Percentiles rank a stretch among this genome's conserved stretches.
These are phyloP conservation scores for Yamadazyma laniorum DNA, from an alignment of 805 yeast species.

Conservation along the genomic window DNA sequence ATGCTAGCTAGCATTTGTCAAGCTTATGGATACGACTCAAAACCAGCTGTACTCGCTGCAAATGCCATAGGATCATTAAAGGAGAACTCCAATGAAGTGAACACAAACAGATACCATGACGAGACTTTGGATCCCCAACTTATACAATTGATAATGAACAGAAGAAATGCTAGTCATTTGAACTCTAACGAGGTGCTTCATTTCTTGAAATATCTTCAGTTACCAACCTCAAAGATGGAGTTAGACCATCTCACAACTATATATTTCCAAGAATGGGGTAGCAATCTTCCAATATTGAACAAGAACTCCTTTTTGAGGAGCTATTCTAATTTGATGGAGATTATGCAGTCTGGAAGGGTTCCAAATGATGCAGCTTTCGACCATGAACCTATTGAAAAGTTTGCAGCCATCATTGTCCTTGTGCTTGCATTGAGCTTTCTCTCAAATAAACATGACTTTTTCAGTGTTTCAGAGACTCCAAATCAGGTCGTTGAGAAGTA, in stretches of 20 bases:
- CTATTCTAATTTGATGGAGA: constrained; percentile 47
- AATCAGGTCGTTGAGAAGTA: constrained; percentile 19
- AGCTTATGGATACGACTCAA: constrained; percentile 68
- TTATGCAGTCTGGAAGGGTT: constrained; percentile 36
- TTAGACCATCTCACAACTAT: constrained; percentile 66
- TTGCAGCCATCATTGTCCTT: constrained; percentile 53
- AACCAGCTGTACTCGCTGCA: constrained; percentile 69
- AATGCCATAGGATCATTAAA: constrained; percentile 69
- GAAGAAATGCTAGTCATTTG: constrained; percentile 25
- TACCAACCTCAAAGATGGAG: constrained; percentile 53
- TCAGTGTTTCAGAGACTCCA: constrained; percentile 19
- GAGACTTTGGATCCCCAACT: constrained; percentile 14
- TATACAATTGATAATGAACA: constrained; percentile 25
- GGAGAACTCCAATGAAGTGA: constrained; percentile 31
- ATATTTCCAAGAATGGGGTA: constrained; percentile 79
- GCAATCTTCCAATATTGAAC: constrained; percentile 66
- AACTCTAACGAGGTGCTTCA: constrained; percentile 40
- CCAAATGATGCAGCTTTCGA: constrained; percentile 1
- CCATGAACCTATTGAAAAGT: constrained; percentile 45
- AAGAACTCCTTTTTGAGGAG: constrained; percentile 63
- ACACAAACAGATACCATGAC: constrained; percentile 7
- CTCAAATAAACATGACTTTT: constrained; percentile 31
- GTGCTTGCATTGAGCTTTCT: constrained; percentile 49
- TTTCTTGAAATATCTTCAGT: constrained; percentile 36
- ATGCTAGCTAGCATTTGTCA: constrained; percentile 66